phyloP scores from a whole-genome alignment of 78 protist species.

The Andalucia godoyi region DNA sequence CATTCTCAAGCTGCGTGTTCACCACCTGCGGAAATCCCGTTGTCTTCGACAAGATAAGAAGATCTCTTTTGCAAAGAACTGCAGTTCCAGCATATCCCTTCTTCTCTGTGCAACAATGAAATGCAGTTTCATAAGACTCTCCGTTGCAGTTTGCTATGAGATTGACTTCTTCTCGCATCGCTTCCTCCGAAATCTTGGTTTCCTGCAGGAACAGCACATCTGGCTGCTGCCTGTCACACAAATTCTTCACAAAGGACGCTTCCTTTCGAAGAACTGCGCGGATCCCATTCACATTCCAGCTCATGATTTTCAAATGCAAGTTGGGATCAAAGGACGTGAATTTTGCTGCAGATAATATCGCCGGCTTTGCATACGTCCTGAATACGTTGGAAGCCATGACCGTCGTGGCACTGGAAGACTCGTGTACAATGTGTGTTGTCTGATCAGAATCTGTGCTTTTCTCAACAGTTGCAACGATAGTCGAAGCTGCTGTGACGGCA shows the following conservation, averaged over 20 bases:
- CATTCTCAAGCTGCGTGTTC: too few species aligned
- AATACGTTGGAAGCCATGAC: too few species aligned
- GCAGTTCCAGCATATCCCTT: slow-evolving; percentile 23
- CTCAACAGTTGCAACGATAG: too few species aligned
- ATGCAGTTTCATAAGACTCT: too few species aligned
- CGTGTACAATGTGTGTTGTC: too few species aligned
- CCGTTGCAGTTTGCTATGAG: background rate
- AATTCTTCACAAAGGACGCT: background rate
- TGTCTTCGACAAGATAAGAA: too few species aligned
- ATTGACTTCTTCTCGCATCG: background rate
- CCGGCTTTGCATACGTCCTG: too few species aligned
- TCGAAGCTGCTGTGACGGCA: too few species aligned
- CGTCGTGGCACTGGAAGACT: too few species aligned
- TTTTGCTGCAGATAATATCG: too few species aligned
- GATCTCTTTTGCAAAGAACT: background rate
- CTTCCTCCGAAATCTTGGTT: background rate
- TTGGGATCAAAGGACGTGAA: background rate
- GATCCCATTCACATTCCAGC: slow-evolving; percentile 27
- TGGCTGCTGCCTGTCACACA: background rate
- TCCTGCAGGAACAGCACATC: slow-evolving; percentile 14
- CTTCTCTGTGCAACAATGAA: background rate
- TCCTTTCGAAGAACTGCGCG: background rate
- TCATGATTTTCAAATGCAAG: background rate
- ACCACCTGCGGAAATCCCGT: too few species aligned
- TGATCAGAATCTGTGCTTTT: too few species aligned